Conservation (phyloP, 2,329 filamentous ascomycete species). For the Parasarocladium wereldwijsianum region DNA sequence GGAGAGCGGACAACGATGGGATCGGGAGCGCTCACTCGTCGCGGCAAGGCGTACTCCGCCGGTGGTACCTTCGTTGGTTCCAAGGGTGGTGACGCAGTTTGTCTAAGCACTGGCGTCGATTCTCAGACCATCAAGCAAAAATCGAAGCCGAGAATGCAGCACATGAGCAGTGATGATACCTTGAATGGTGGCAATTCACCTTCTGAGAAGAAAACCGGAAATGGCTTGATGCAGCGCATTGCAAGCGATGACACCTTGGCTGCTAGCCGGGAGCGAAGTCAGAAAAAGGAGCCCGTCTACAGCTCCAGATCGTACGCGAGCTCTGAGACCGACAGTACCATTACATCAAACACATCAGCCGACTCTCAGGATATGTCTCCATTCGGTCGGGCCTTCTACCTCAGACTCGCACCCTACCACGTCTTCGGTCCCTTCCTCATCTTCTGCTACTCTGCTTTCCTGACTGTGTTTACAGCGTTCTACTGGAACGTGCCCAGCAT, state of each 20-base stretch:
- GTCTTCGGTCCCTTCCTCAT: conserved; percentile 32
- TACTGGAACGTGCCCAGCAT: conserved; percentile 37
- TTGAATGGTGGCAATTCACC: conserved; percentile 6
- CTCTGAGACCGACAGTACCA: conserved; percentile 10
- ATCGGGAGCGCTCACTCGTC: conserved; percentile 33
- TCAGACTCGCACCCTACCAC: conserved; percentile 31
- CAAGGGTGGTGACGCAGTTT: conserved; percentile 33
- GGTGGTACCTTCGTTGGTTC: conserved; percentile 36
- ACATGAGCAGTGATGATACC: conserved; percentile 11
- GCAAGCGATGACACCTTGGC: conserved; percentile 13
- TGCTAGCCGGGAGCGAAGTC: conserved; percentile 4
- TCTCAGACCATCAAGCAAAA: conserved; percentile 4
- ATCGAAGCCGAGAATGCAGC: conserved; percentile 5
- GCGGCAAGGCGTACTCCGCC: conserved; percentile 26
- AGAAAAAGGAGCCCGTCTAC: conserved; percentile 4
- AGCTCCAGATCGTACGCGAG: conserved; percentile 3
- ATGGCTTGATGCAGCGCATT: conserved; percentile 9
- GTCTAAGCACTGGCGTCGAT: conserved; percentile 15
- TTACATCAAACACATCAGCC: conserved; percentile 1
- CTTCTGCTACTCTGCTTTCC: conserved; percentile 32
- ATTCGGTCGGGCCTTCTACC: conserved; percentile 42
- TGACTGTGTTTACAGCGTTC: conserved; percentile 28
- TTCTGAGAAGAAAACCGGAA: conserved; percentile 5
- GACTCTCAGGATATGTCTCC: conserved; percentile 18
- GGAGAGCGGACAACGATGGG: conserved; percentile 35